Conservation (phyloP, 306 rosid species). For the Albizia julibrissin region DNA sequence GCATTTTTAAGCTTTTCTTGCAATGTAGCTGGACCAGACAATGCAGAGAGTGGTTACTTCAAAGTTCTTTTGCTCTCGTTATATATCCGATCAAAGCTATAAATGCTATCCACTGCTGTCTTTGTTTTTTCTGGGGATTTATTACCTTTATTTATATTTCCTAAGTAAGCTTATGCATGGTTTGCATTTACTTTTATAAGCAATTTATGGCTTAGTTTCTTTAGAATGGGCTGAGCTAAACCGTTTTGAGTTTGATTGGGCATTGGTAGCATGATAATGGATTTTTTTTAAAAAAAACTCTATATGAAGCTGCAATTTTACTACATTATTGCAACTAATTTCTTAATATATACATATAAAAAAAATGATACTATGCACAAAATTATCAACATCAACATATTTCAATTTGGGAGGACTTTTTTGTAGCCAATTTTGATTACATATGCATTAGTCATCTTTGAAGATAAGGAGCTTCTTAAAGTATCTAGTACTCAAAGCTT, state of each 20-base stretch:
- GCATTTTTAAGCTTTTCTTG: slow-evolving; percentile 49
- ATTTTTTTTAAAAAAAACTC: too few species aligned
- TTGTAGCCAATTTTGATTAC: too few species aligned
- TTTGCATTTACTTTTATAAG: slow-evolving; percentile 31
- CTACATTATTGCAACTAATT: too few species aligned
- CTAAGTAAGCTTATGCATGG: slow-evolving; percentile 25
- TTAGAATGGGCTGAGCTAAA: neutral
- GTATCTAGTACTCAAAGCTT: too few species aligned
- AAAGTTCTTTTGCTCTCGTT: slow-evolving; percentile 40
- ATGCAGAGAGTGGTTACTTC: slow-evolving; percentile 30
- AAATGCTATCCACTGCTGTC: slow-evolving; percentile 29
- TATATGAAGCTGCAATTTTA: too few species aligned
- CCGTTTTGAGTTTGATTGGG: too few species aligned
- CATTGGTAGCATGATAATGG: rapidly evolving
- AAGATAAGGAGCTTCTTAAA: too few species aligned
- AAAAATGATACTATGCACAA: too few species aligned
- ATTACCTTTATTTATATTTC: slow-evolving; percentile 6
- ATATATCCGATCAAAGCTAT: slow-evolving; percentile 32
- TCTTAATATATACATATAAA: too few species aligned
- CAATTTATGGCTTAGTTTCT: neutral
- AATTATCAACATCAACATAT: too few species aligned
- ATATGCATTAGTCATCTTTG: too few species aligned
- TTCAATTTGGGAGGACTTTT: too few species aligned
- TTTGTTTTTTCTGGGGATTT: slow-evolving; percentile 16
- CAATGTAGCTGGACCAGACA: slow-evolving; percentile 37